Base-by-base conservation (phyloP, 345 rosid genomes). In the Viola odorata region DNA sequence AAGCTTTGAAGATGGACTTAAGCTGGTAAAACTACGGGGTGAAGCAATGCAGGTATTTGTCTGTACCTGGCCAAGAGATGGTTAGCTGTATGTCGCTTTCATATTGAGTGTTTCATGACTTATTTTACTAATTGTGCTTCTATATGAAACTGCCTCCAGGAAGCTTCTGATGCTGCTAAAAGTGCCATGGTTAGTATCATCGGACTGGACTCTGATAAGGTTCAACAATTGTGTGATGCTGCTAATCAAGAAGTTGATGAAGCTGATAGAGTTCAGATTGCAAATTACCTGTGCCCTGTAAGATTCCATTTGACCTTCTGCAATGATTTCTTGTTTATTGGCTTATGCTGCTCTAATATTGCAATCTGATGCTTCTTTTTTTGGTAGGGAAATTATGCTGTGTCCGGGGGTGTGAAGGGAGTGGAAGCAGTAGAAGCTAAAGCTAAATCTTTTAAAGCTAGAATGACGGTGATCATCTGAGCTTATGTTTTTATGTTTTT, bases 1-100 rank as follows among this genome's bases (percentile, higher is more conserved):
- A 76, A 95, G 97, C 88, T 95, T 95, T 10, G 96, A 95, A 75
- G 97, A 91, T 45, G 99, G 98, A 61, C 91, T 95, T 13, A 88
- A 82, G 82, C 82, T 91, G 78, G 98, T 95, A 64, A 95, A 91
- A 81, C 88, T 85, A 59, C 78, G 96, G 73, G 96, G 99, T 66
- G 94, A 91, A 82, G 99, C 98, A 17, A 95, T 95, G 95, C 99
- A 95, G 90, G 99, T 84, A 62, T 61, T 45, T 7, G 23, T 64
- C 50, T 7, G 41, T 59, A 11, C 45, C 53, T 72, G 48, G 51
- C 47, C 63, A 40, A 45, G 12, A 37, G 47, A 67, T 48, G n/a
- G 42, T 13, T 38, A 7, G 11, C 13, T 39, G 41, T 39, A 32
- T 64, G 7, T 23, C 16, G 45, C 41, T 42, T 0, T 45, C 13